Evolutionary conservation across 352 stramenopile species (phyloP), one percentile per base, ranked within the genome.

Genomic region (Globisporangium parvum): DNA sequence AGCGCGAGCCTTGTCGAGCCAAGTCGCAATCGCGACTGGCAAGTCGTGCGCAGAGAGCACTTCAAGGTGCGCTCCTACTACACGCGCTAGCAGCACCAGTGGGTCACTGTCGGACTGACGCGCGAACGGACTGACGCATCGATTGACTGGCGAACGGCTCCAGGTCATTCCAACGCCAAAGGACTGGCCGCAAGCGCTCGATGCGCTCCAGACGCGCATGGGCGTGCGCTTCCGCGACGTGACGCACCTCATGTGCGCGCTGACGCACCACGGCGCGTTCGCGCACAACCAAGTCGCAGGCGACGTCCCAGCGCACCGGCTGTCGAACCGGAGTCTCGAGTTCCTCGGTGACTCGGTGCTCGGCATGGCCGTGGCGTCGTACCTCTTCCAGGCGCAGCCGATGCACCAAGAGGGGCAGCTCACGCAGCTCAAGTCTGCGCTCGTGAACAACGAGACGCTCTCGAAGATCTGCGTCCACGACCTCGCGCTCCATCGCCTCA

Each of bases 321-420:
- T 89, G 12, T 87, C 84, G 46, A 94, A 94, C 57, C 80, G 84
- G 31, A 89, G 78, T 63, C 65, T 94, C 20, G 84, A 94, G 62
- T 92, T 89, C 54, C 67, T 94, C 1, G 84, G 84, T 28, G 84
- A 94, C 65, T 88, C 84, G 51, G 31, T 94, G 11, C 66, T 94
- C 5, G 74, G 80, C 26, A 74, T 85, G 51, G 73, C 73, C 4
- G 75, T 80, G 5, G 67, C 84, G 5, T 75, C 64, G 21, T 83
- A 82, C 51, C 60, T 91, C n/a, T 94, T 89, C 55, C 84, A 94
- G 61, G 70, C 69, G 50, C 67, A 89, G 42, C 80, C 84, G 15
- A 53, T 47, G 18, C 75, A 82, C 60, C 77, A 90, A 50, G 84
- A 94, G 61, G 84, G 84, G 0, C 80, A 92, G 49, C 66, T 94